Conservation (phyloP, 768 basidiomycete species). For the Floccularia luteovirens region DNA sequence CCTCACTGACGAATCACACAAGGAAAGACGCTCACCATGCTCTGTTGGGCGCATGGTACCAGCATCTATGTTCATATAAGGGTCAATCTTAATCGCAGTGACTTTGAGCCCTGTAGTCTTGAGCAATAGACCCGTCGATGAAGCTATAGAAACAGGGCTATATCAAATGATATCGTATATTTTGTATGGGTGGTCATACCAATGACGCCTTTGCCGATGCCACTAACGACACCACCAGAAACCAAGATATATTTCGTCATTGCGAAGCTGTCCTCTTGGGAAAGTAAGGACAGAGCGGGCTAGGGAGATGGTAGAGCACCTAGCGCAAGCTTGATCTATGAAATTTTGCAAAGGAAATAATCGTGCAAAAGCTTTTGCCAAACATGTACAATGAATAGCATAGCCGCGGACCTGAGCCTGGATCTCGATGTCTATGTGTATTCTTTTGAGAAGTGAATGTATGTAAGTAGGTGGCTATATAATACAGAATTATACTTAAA, state of each 20-base stretch:
- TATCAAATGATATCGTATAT: slow-evolving; percentile 1
- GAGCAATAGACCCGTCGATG: slow-evolving; percentile 90
- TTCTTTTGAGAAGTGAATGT: not conserved
- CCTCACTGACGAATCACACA: slow-evolving; percentile 5
- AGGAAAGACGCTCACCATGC: slow-evolving; percentile 59
- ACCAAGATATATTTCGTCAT: slow-evolving; percentile 98
- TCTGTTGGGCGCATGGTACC: slow-evolving; percentile 99
- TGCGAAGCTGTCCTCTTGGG: slow-evolving; percentile 4
- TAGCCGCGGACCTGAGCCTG: not conserved
- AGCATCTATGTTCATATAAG: slow-evolving; percentile 99
- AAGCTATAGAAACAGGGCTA: slow-evolving; percentile 46
- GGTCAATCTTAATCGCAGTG: slow-evolving; percentile 99
- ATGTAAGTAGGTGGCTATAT: not conserved
- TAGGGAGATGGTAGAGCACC: not conserved
- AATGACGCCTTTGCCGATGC: slow-evolving; percentile 99
- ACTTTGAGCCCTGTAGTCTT: slow-evolving; percentile 95
- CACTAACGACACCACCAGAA: slow-evolving; percentile 95
- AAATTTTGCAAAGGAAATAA: not conserved
- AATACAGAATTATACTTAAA: not conserved
- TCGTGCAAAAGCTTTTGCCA: not conserved
- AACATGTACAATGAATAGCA: slow-evolving; percentile 2
- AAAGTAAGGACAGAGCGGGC: not conserved
- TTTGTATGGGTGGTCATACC: slow-evolving; percentile 45
- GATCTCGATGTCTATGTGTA: not conserved
- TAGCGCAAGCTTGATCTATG: not conserved